A percentile compares a stretch with the other conserved stretches of the same genome.
Conservation (phyloP, 2,329 filamentous ascomycete species). For the Sclerotinia glacialis region DNA sequence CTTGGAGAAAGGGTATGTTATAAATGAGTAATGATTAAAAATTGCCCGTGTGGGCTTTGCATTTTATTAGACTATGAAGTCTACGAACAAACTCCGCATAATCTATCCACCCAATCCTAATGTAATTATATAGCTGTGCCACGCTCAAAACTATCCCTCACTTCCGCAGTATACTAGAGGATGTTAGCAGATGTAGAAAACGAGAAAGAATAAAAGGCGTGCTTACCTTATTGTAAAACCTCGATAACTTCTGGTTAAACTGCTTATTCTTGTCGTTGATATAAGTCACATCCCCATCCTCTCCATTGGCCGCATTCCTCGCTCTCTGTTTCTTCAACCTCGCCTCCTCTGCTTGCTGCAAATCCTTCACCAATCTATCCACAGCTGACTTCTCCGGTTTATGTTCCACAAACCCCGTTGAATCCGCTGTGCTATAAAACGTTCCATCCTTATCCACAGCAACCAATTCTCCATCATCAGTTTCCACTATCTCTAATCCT, state of each 20-base stretch:
- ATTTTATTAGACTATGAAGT: conserved; percentile 24
- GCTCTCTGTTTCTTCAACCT: conserved; percentile 83
- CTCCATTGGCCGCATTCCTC: conserved; percentile 71
- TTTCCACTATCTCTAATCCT: conserved; percentile 89
- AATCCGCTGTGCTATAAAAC: conserved; percentile 87
- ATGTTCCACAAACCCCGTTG: conserved; percentile 76
- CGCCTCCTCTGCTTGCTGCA: conserved; percentile 84
- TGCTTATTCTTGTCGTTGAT: conserved; percentile 99
- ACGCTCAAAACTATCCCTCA: conserved; percentile 94
- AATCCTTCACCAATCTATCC: conserved; percentile 80
- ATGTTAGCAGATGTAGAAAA: conserved; percentile 30
- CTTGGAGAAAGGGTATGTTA: conserved; percentile 89
- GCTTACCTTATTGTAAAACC: conserved; percentile 88
- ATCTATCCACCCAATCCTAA: conserved; percentile 14
- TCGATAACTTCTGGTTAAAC: conserved; percentile 94
- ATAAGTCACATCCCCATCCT: conserved; percentile 90
- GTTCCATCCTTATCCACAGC: conserved; percentile 88
- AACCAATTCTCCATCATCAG: conserved; percentile 89
- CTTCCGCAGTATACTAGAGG: conserved; percentile 80
- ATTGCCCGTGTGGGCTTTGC: conserved; percentile 28
- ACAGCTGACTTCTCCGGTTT: conserved; percentile 84
- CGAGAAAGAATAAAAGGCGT: conserved; percentile 10
- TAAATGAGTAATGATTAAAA: conserved; percentile 44
- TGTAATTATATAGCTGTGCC: conserved; percentile 79
- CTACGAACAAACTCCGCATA: conserved; percentile 24